A percentile compares a stretch with the other conserved stretches of the same genome.
phyloP scores from a whole-genome alignment of 306 rosid species.

The Biancaea sappan region DNA sequence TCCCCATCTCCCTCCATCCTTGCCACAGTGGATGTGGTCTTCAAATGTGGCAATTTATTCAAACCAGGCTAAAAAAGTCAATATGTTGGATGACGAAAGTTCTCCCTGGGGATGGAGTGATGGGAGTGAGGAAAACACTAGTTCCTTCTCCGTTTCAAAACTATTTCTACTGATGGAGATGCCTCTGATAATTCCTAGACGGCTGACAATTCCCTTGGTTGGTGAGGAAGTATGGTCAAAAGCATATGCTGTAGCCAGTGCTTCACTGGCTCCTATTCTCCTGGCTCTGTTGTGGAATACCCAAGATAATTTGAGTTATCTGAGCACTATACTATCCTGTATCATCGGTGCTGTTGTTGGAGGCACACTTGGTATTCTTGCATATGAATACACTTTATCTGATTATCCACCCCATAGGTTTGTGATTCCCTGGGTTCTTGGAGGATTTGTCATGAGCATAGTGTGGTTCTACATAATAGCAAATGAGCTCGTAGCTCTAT shows the following conservation, averaged over 20 bases:
- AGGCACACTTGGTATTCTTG: constrained; percentile 72
- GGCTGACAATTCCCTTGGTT: constrained; percentile 83
- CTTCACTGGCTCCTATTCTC: constrained; percentile 79
- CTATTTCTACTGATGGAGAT: constrained; percentile 60
- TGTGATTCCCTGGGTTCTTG: constrained; percentile 85
- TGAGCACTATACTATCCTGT: constrained; percentile 51
- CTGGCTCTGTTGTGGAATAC: constrained; percentile 71
- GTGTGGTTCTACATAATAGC: constrained; percentile 97
- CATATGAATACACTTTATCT: constrained; percentile 62
- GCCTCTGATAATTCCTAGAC: constrained; percentile 86
- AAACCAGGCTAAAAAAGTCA: constrained; percentile 52
- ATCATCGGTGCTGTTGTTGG: constrained; percentile 60
- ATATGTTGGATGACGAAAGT: constrained; percentile 47
- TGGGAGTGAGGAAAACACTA: constrained; percentile 40
- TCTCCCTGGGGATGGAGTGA: constrained; percentile 98
- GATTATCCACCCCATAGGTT: constrained; percentile 63
- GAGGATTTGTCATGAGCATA: constrained; percentile 95
- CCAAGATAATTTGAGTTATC: constrained; percentile 58
- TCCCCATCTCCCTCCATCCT: constrained; percentile 75
- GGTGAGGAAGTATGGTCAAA: constrained; percentile 89
- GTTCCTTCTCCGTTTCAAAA: constrained; percentile 46
- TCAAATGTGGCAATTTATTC: constrained; percentile 95
- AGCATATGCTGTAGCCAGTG: constrained; percentile 48
- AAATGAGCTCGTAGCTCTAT: constrained; percentile 85
- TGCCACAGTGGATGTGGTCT: constrained; percentile 99